phyloP scores from a whole-genome alignment of 2,329 filamentous ascomycete genomes.

The Claviceps fusiformis region DNA sequence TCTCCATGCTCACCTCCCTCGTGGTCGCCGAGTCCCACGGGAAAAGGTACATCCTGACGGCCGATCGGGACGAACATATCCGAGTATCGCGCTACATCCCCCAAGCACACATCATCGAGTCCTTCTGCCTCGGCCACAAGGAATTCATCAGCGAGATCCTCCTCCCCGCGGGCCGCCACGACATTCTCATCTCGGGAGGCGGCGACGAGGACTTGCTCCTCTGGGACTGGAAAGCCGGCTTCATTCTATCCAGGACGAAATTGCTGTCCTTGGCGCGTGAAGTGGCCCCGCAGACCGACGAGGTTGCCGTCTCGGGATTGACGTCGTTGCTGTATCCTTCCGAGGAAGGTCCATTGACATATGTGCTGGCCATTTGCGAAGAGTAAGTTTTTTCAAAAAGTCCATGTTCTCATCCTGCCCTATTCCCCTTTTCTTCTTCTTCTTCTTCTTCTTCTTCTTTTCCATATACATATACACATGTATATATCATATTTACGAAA shows the following conservation, averaged over 20 bases:
- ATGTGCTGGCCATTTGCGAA: conserved; percentile 41
- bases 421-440: not conserved
- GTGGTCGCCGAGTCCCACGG: conserved; percentile 32
- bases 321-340: conserved; percentile 20
- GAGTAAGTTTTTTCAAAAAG: conserved; percentile 28
- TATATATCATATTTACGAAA: not conserved
- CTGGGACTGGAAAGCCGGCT: conserved; percentile 63
- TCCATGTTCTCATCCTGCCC: not conserved
- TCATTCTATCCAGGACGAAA: conserved; percentile 39
- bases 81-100: conserved; percentile 69
- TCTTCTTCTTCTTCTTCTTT: not conserved
- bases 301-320: conserved; percentile 35
- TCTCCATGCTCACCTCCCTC: conserved; percentile 83
- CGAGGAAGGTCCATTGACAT: conserved; percentile 15
- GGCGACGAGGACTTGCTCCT: conserved; percentile 67
- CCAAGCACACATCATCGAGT: conserved; percentile 78
- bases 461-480: not conserved
- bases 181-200: conserved; percentile 71
- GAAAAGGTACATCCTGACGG: conserved; percentile 39
- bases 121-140: conserved; percentile 76
- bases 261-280: conserved; percentile 31
- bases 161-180: conserved; percentile 39
- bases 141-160: conserved; percentile 72
- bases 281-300: conserved; percentile 21
- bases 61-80: conserved; percentile 59